Base-by-base conservation (phyloP, 768 basidiomycete species). In the Mycena maculata region DNA sequence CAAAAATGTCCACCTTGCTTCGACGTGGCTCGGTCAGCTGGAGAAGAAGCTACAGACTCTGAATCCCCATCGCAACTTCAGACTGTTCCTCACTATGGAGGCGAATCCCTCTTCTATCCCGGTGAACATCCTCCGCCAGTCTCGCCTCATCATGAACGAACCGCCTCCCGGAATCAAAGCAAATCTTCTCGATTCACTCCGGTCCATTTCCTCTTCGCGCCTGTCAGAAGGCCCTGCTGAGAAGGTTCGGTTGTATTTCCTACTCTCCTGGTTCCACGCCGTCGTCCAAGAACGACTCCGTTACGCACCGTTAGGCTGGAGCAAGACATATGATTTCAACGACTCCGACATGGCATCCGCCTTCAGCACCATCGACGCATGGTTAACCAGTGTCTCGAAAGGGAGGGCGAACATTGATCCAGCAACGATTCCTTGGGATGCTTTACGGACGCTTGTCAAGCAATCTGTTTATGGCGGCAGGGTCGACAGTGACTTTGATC, bases 181-280 rank as follows among this genome's bases (percentile, higher is more conserved):
- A 49, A 99, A 98, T 75, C 84, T 99, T 10, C 84, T 98, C 23
- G 97, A 99, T 76, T 96, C 94, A 5, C 84, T 98, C 25, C 86
- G 89, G 44, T 86, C 85, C 67, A 93, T 98, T 49, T 76, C 90
- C 2, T 82, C 91, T 0, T 79, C 89, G 12, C 90, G 93, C 25
- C 85, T 96, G 50, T 81, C 88, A 1, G 88, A 92, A 75, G 98
- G 97, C 7, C 97, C 97, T 10, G 90, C 90, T 3, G 98, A 99
- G 80, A 98, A 98, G 77, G 85, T 91, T 42, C 89, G 98, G 7
- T 79, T 99, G 50, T 96, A 97, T 80, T 98, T 98, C 91, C 84
- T 98, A 36, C 87, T 99, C 31, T 94, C 98, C 1, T 99, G 97
- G 96, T 98, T 99, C 92, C 98, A 99, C 74, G 96, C 98, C 15